Evolutionary conservation across 495 filamentous ascomycete genomes (phyloP).

Genomic region (Talaromyces liani): DNA sequence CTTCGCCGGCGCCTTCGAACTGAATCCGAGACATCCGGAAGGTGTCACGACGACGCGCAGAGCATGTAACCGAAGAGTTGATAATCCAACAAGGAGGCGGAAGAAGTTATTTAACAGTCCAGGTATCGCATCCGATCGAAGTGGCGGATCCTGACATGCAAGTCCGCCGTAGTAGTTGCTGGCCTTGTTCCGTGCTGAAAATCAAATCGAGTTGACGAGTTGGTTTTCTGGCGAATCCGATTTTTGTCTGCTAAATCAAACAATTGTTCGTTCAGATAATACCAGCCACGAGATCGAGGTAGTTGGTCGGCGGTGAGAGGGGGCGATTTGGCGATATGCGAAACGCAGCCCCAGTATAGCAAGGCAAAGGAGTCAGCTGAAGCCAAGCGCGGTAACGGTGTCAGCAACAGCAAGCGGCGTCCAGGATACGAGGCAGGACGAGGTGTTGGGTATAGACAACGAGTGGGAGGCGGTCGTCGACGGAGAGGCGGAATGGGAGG

Average conservation of each 20-base stretch:
- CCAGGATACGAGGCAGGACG: not conserved
- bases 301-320: not conserved
- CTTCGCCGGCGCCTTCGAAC: conserved; percentile 4
- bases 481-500: not conserved
- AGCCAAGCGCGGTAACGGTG: not conserved
- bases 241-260: not conserved
- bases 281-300: not conserved
- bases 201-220: not conserved
- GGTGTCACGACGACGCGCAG: not conserved
- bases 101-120: conserved; percentile 11
- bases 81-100: conserved; percentile 11
- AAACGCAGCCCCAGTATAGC: conserved; percentile 1
- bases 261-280: not conserved
- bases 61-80: conserved; percentile 3
- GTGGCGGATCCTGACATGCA: conserved; percentile 19
- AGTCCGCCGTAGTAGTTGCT: not conserved
- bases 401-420: not conserved
- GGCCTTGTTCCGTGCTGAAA: not conserved
- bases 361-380: not conserved
- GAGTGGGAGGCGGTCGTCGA: not conserved
- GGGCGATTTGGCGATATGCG: not conserved
- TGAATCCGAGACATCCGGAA: conserved; percentile 1
- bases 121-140: conserved; percentile 23
- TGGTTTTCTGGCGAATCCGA: not conserved
- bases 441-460: not conserved